Evolutionary conservation across 106 monocot genomes (phyloP).

Genomic region (Dendrobium catenatum): DNA sequence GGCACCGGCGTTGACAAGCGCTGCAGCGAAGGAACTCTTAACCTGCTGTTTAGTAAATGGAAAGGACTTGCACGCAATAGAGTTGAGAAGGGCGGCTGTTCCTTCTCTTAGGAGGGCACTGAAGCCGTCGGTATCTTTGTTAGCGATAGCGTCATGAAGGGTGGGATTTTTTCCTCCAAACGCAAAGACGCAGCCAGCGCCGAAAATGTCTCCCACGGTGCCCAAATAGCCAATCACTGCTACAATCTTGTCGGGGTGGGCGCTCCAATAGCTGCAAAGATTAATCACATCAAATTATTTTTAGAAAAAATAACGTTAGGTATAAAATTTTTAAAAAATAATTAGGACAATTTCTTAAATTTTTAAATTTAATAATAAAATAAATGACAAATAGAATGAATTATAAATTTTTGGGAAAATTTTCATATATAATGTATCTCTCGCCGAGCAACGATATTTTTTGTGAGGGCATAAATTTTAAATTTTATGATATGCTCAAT

Average conservation of each 20-base stretch:
- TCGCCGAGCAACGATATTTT: too few species aligned
- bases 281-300: not conserved
- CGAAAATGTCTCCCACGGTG: conserved; percentile 42
- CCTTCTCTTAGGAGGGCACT: conserved; percentile 73
- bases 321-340: not conserved
- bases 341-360: too few species aligned
- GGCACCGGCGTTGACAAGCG: conserved; percentile 25
- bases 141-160: conserved; percentile 50
- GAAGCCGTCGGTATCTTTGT: conserved; percentile 48
- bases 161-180: conserved; percentile 39
- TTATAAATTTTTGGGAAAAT: too few species aligned
- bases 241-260: conserved; percentile 51
- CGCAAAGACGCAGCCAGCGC: conserved; percentile 19
- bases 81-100: conserved; percentile 74
- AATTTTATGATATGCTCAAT: too few species aligned
- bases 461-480: too few species aligned
- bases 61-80: conserved; percentile 46
- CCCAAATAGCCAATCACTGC: conserved; percentile 49
- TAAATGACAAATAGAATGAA: too few species aligned
- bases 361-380: too few species aligned
- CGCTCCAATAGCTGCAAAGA: conserved; percentile 65
- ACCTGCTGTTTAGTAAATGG: conserved; percentile 55
- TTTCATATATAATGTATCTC: too few species aligned
- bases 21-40: conserved; percentile 38
- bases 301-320: not conserved